phyloP scores from a whole-genome alignment of 2,329 filamentous ascomycete genomes.

The Phialophora chinensis region DNA sequence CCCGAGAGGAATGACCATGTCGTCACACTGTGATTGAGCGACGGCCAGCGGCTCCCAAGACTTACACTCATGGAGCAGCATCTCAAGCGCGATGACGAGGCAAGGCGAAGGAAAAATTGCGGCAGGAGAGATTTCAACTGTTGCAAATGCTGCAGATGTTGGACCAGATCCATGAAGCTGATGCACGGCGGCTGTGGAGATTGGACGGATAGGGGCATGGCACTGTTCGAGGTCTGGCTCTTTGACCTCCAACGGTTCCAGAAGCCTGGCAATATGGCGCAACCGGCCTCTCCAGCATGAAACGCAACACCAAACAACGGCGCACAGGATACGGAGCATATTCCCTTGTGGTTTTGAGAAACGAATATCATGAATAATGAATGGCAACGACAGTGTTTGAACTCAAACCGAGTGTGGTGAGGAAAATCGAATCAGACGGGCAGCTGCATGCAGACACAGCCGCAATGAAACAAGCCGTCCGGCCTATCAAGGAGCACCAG shows the following conservation, averaged over 20 bases:
- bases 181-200: not conserved
- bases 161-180: not conserved
- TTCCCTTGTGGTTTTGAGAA: not conserved
- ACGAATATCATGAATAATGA: constrained; percentile 1
- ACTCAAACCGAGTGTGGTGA: not conserved
- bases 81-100: not conserved
- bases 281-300: not conserved
- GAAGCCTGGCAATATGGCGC: not conserved
- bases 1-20: not conserved
- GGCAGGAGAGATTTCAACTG: not conserved
- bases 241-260: not conserved
- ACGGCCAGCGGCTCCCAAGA: not conserved
- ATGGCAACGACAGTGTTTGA: not conserved
- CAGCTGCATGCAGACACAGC: not conserved
- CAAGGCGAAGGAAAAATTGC: not conserved
- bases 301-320: not conserved
- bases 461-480: constrained; percentile 3
- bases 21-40: constrained; percentile 6
- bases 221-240: not conserved
- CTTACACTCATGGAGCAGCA: not conserved
- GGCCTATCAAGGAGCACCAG: not conserved
- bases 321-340: not conserved
- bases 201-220: not conserved
- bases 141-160: not conserved
- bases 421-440: not conserved